Base-by-base conservation (phyloP, 176 grass and related monocot species). In the Oryza meyeriana region DNA sequence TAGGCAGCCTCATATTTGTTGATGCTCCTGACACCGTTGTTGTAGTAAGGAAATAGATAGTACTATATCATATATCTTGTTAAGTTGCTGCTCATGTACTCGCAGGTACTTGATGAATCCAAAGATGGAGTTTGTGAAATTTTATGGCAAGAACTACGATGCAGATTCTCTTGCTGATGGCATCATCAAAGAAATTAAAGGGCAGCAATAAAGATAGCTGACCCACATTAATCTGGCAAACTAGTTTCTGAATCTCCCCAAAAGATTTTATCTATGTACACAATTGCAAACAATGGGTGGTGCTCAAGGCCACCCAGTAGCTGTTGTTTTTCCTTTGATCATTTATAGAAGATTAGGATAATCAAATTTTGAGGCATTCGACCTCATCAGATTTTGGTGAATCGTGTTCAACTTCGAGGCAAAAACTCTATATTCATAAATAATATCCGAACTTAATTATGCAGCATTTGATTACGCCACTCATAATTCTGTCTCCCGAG, bases 21-120 rank as follows among this genome's bases (percentile, higher is more conserved):
- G 1, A 48, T 36, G 31, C 10, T 41, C 4, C 24, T 33, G 25
- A 25, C 31, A 18, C 76, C 33, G 20, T 36, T 58, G 16, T 45
- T 39, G 40, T 12, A 32, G 48, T 7, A 10, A 20, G 30, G 13
- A 69, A 61, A 41, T 44, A 26, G 12, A 45, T 36, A 58, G 55
- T 24, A 58, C 6, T 5, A 20, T 74, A 11, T 20, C 22, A 22
- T 27, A 66, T 64, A 31, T 12, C 41, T 59, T 59, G n/a, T 59
- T 80, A 12, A 86, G 2, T 67, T 0, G 28, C 25, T 77, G 26
- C 0, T 59, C 24, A 61, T 67, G 18, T 77, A 52, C 74, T 85
- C 85, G 77, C 77, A 93, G 91, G 94, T 93, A 97, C 74, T 77
- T 97, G 74, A 97, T 97, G 94, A 93, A 89, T 75, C 91, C 88